Evolutionary conservation across 2,329 filamentous ascomycete species (phyloP).

Genomic region (Trematosphaeria pertusa): DNA sequence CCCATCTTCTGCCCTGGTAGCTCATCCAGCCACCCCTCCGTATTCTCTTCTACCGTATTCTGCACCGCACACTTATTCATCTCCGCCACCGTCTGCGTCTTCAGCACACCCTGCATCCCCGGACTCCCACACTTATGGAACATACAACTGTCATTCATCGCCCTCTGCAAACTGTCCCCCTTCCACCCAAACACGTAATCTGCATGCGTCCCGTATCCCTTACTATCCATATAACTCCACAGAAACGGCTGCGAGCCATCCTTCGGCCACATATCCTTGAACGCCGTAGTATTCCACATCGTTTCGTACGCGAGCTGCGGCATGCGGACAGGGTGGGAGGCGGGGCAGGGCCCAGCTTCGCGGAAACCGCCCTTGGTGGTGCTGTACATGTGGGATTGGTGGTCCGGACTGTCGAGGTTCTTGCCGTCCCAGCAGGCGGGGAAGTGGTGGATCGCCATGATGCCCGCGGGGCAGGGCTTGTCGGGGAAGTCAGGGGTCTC

Average conservation of each 20-base stretch:
- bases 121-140: conserved; percentile 29
- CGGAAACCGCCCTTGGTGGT: conserved; percentile 20
- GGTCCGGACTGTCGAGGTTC: conserved; percentile 59
- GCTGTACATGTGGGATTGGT: conserved; percentile 55
- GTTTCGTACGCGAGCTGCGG: conserved; percentile 29
- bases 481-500: conserved; percentile 28
- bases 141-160: conserved; percentile 32
- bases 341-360: conserved; percentile 24
- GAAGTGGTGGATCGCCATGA: conserved; percentile 56
- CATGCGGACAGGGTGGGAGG: conserved; percentile 26
- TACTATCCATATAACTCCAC: conserved; percentile 20
- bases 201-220: conserved; percentile 21
- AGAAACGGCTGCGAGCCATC: conserved; percentile 27
- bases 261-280: conserved; percentile 29
- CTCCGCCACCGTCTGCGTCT: conserved; percentile 23
- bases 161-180: conserved; percentile 18
- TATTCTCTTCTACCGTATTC: conserved; percentile 19
- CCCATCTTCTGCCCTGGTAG: conserved; percentile 14
- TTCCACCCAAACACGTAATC: conserved; percentile 28
- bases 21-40: conserved; percentile 25
- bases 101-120: conserved; percentile 24
- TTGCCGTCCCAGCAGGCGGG: conserved; percentile 63
- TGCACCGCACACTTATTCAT: conserved; percentile 28
- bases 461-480: conserved; percentile 29
- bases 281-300: conserved; percentile 31